phyloP scores from a whole-genome alignment of 495 filamentous ascomycete genomes.

The Neurospora sp. region DNA sequence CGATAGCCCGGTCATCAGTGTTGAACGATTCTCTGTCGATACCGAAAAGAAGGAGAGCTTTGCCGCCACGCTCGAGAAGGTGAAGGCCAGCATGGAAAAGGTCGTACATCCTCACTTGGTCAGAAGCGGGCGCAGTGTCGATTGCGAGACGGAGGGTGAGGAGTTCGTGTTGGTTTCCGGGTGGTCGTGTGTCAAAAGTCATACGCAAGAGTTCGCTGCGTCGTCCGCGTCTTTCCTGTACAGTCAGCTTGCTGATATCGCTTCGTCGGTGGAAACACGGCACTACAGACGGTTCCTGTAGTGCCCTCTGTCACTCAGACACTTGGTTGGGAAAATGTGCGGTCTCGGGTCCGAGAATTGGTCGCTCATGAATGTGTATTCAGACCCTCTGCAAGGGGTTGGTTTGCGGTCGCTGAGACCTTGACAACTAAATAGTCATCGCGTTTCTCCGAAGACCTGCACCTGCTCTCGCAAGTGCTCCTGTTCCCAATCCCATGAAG shows the following conservation, averaged over 20 bases:
- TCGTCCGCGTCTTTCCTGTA: slow-evolving; percentile 30
- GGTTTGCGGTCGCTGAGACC: neutral
- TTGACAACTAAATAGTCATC: neutral
- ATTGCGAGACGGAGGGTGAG: slow-evolving; percentile 32
- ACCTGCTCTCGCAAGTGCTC: neutral
- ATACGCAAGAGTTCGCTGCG: slow-evolving; percentile 28
- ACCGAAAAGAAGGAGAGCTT: slow-evolving; percentile 31
- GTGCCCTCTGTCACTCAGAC: neutral
- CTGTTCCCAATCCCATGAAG: neutral
- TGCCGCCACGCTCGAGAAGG: slow-evolving; percentile 27
- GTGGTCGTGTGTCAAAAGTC: slow-evolving; percentile 38
- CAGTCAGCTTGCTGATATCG: slow-evolving; percentile 14
- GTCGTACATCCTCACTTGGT: slow-evolving; percentile 30
- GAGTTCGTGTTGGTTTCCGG: slow-evolving; percentile 45
- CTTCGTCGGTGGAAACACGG: slow-evolving; percentile 33
- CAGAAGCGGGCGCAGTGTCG: slow-evolving; percentile 36
- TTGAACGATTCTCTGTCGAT: slow-evolving; percentile 35
- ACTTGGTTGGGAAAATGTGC: neutral
- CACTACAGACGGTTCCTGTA: slow-evolving; percentile 30
- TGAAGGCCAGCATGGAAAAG: slow-evolving; percentile 28
- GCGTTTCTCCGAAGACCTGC: neutral
- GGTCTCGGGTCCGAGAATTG: neutral
- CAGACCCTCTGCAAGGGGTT: neutral
- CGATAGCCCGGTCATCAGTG: slow-evolving; percentile 32
- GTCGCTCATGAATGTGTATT: neutral